phyloP scores from a whole-genome alignment of 1,284 basidiomycete species.

The Tilletia caries region DNA sequence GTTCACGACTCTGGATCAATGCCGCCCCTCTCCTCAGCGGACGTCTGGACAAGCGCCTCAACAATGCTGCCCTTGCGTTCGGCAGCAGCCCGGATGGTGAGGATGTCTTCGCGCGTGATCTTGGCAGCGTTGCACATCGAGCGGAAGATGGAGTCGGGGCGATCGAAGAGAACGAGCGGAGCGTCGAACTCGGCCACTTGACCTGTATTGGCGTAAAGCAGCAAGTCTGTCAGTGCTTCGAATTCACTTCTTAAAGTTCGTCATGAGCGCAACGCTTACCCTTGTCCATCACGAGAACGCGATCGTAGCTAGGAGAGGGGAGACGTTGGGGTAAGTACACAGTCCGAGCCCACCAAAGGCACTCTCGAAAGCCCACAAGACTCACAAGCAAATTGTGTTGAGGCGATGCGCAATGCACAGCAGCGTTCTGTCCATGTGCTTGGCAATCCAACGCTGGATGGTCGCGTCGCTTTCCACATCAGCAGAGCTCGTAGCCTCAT shows the following conservation, averaged over 20 bases:
- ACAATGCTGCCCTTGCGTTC: background rate
- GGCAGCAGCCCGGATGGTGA: slow-evolving; percentile 15
- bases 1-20: too few species aligned
- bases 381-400: slow-evolving; percentile 54
- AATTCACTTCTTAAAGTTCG: too few species aligned
- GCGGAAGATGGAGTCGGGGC: slow-evolving; percentile 63
- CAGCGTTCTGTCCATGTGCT: slow-evolving; percentile 30
- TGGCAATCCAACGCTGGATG: slow-evolving; percentile 23
- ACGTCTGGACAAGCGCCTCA: background rate
- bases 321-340: too few species aligned
- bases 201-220: slow-evolving; percentile 54
- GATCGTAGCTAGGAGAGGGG: slow-evolving; percentile 52
- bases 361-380: background rate
- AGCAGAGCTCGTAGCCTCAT: slow-evolving; percentile 40
- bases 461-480: slow-evolving; percentile 43
- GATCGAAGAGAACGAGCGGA: slow-evolving; percentile 63
- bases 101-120: slow-evolving; percentile 61
- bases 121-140: slow-evolving; percentile 61
- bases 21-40: background rate
- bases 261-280: slow-evolving; percentile 30
- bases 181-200: slow-evolving; percentile 69
- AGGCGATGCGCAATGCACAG: slow-evolving; percentile 27
- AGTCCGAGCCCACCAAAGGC: too few species aligned
- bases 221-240: too few species aligned
- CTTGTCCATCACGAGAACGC: slow-evolving; percentile 59